Percentiles rank a stretch among this genome's conserved stretches.
phyloP scores from a whole-genome alignment of 2,329 filamentous ascomycete species.

The Dothideomycetes sp. region DNA sequence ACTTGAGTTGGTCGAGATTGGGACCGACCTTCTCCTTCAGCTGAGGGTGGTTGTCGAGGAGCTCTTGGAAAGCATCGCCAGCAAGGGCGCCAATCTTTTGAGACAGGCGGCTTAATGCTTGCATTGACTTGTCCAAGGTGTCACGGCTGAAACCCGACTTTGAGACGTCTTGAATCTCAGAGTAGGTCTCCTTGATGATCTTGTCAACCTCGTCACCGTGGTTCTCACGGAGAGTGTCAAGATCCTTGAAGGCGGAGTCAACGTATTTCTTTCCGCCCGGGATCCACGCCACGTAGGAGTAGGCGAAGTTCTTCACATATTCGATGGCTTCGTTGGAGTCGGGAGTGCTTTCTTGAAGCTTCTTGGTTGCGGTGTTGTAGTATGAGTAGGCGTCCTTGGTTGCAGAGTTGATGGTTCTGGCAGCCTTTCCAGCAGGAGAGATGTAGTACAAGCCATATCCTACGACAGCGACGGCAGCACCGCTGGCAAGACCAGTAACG shows the following conservation, averaged over 20 bases:
- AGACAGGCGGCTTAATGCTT: constrained; percentile 42
- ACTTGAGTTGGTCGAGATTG: constrained; percentile 58
- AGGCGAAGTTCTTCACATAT: constrained; percentile 56
- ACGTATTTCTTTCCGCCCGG: constrained; percentile 62
- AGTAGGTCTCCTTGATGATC: constrained; percentile 58
- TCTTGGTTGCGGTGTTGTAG: constrained; percentile 50
- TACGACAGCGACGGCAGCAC: constrained; percentile 36
- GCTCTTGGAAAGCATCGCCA: constrained; percentile 52
- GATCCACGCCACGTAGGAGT: constrained; percentile 61
- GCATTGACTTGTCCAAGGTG: constrained; percentile 51
- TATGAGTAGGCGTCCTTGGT: constrained; percentile 50
- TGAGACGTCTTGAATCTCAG: constrained; percentile 53
- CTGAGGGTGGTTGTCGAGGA: constrained; percentile 64
- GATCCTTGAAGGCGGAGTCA: constrained; percentile 59
- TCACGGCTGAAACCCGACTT: constrained; percentile 55
- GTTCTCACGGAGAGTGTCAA: constrained; percentile 58
- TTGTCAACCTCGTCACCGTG: constrained; percentile 62
- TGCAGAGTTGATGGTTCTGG: constrained; percentile 24
- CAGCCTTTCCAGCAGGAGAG: constrained; percentile 31
- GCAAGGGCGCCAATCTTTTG: constrained; percentile 55
- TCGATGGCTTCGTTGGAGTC: constrained; percentile 55
- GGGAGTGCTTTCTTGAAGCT: constrained; percentile 47
- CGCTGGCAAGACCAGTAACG: constrained; percentile 43
- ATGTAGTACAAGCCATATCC: constrained; percentile 47
- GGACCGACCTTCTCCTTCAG: constrained; percentile 64